Evolutionary conservation across 1,284 basidiomycete species (phyloP).

Genomic region (Moesziomyces globuligerus): DNA sequence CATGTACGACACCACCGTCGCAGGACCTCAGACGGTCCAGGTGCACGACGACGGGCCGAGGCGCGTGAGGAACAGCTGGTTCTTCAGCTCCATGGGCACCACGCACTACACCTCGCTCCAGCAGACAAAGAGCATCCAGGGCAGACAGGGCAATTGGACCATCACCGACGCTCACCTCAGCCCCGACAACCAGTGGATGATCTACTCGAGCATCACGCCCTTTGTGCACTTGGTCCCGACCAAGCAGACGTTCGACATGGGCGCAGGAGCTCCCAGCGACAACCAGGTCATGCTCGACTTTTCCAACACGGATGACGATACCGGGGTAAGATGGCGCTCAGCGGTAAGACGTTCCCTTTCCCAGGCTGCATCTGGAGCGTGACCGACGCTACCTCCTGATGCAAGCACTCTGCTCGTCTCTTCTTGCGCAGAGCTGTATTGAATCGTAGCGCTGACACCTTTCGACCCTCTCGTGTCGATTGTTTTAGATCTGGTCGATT

Average conservation of each 20-base stretch:
- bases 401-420: too few species aligned
- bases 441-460: not conserved
- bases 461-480: not conserved
- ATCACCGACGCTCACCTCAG: slow-evolving; percentile 84
- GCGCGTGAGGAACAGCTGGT: slow-evolving; percentile 33
- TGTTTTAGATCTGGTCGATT: slow-evolving; percentile 81
- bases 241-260: slow-evolving; percentile 62
- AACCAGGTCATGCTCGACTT: slow-evolving; percentile 66
- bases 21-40: slow-evolving; percentile 31
- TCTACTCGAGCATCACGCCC: slow-evolving; percentile 73
- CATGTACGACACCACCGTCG: slow-evolving; percentile 44
- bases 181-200: slow-evolving; percentile 91
- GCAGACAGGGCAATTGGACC: slow-evolving; percentile 60
- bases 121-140: slow-evolving; percentile 62
- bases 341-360: slow-evolving; percentile 45
- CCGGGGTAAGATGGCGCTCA: slow-evolving; percentile 58
- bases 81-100: slow-evolving; percentile 43
- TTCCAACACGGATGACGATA: slow-evolving; percentile 66
- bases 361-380: too few species aligned
- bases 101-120: slow-evolving; percentile 69
- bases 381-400: too few species aligned
- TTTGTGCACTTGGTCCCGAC: slow-evolving; percentile 89
- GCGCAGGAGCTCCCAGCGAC: slow-evolving; percentile 36
- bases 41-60: slow-evolving; percentile 41
- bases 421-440: too few species aligned